Evolutionary conservation across 257 asterid genomes (phyloP), one percentile per base, ranked within the genome.

Genomic region (Marsdenia floribunda): DNA sequence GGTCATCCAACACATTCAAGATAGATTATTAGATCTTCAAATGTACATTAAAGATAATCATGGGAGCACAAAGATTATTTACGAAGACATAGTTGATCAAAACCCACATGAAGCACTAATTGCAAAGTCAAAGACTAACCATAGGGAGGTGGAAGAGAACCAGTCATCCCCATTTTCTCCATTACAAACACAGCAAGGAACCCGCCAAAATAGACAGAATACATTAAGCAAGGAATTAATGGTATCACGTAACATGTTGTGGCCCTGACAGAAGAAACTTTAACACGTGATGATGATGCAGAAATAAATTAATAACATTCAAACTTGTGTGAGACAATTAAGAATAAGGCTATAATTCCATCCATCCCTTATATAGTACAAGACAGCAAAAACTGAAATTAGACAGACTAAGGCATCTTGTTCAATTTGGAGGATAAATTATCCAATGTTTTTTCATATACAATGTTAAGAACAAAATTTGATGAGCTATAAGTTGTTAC

Each of bases 131-230:
- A 82, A 71, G 42, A 84, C 97, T 82, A 69, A 95, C 99, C 99
- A 78, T 87, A 90, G 35, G 98, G 99, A 77, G 96, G 96, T 71
- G 99, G 96, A 82, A 67, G 86, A 52, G 99, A 87, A 85, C 98
- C 99, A 53, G 85, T 71, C 98, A 91, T 91, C 85, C 99, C 97
- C 96, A 90, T 85, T 89, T 95, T 95, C 91, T 95, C 99, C n/a
- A 90, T 89, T 88, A 95, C 54, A 84, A 95, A 95, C 59, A 75
- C 75, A 55, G 78, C 88, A 75, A 92, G 90, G 81, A 95, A 88
- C 82, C 99, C 99, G 3, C 99, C 99, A 78, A 90, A 92, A 86
- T 92, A 95, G 73, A 86, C 86, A 19, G 92, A 82, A 79, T 95
- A 89, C 83, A 81, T 79, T 71, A 92, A 38, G 87, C 96, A 86